Evolutionary conservation across 345 rosid genomes (phyloP), one percentile per base, ranked within the genome.

Genomic region (Odontarrhena argentea): DNA sequence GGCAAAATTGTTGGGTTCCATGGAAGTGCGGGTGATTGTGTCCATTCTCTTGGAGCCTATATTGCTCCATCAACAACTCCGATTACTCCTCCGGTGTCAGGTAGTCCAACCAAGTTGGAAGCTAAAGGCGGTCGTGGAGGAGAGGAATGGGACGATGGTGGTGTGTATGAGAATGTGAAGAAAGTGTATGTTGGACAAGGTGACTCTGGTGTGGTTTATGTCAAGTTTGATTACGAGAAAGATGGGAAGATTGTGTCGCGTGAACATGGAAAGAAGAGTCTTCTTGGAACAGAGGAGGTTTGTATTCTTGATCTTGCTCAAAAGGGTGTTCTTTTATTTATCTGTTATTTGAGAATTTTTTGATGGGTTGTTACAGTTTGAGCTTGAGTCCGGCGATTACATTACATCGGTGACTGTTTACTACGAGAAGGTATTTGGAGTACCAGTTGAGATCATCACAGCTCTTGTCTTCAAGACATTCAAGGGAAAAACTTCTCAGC

Each of bases 81-180:
- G 4, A 41, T 70, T 41, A 11, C 24, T 64, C 59, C 76, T 0
- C 63, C 69, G 9, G 55, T 8, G 25, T 49, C 76, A 28, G 35
- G 53, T 58, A 58, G 12, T 71, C 61, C 67, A 12, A 51, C 66
- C 15, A 73, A 73, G 52, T 8, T 65, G 72, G 77, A 73, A 43
- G 77, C 77, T 50, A 55, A 59, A 66, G 74, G 77, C 61, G 77
- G 77, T 7, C 67, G 67, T 54, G 77, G 77, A 37, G 77, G 69
- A 54, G 64, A 68, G 9, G 0, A 30, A 18, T 74, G 77, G 77
- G 77, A 74, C 59, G 77, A 74, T 40, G 69, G 73, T 74, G 74
- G 77, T 30, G 52, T 15, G 40, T 68, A 74, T 25, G 69, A 74
- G 35, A 60, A 47, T 38, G 74, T 74, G n/a, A 74, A 68, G 63